phyloP scores from a whole-genome alignment of 192 early-diverging fungal species.

The Entomortierella lignicola region DNA sequence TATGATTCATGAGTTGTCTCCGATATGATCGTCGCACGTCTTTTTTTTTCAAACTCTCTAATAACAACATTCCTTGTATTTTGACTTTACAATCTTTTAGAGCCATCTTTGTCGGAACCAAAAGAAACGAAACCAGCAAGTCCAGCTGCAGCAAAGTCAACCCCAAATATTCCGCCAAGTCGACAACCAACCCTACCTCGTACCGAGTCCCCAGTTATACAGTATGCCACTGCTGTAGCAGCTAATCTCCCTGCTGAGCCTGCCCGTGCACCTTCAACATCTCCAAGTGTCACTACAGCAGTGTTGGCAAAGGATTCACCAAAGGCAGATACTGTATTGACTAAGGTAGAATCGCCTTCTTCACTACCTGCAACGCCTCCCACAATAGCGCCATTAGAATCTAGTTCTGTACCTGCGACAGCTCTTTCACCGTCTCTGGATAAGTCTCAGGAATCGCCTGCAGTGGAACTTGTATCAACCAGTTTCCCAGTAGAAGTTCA shows the following conservation, averaged over 20 bases:
- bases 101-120: slow-evolving; percentile 35
- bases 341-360: slow-evolving; percentile 53
- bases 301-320: slow-evolving; percentile 17
- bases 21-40: too few species aligned
- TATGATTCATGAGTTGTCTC: not conserved
- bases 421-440: not conserved
- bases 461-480: not conserved
- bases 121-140: slow-evolving; percentile 53
- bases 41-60: too few species aligned
- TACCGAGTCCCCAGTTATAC: slow-evolving; percentile 35
- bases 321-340: slow-evolving; percentile 1
- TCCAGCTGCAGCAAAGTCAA: slow-evolving; percentile 14
- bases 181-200: slow-evolving; percentile 47
- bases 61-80: too few species aligned
- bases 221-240: slow-evolving; percentile 40
- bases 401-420: not conserved
- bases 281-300: slow-evolving; percentile 45
- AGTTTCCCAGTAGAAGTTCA: slow-evolving; percentile 6
- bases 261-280: slow-evolving; percentile 30
- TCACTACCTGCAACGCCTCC: slow-evolving; percentile 17
- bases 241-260: slow-evolving; percentile 49
- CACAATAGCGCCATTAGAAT: slow-evolving; percentile 9
- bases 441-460: not conserved
- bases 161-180: slow-evolving; percentile 13
- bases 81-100: slow-evolving; percentile 11